Evolutionary conservation across 2,329 filamentous ascomycete species (phyloP).

Genomic region (Lomentospora prolificans): DNA sequence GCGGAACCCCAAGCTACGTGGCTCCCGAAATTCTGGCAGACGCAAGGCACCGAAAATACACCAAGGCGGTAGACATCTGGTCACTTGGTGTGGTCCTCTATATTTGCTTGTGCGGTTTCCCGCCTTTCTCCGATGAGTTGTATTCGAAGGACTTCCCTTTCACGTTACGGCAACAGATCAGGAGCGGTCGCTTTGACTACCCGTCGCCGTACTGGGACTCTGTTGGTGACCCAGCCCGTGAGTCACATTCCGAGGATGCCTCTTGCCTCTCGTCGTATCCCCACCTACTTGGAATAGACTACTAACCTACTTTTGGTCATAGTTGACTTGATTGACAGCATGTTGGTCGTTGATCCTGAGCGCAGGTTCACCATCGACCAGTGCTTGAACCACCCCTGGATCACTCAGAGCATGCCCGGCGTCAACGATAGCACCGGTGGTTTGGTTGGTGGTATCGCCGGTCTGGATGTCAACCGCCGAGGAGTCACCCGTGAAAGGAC

Average conservation of each 20-base stretch:
- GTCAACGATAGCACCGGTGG: slow-evolving; percentile 84
- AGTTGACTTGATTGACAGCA: slow-evolving; percentile 86
- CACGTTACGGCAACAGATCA: slow-evolving; percentile 81
- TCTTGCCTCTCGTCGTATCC: neutral
- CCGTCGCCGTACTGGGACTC: slow-evolving; percentile 94
- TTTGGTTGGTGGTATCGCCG: slow-evolving; percentile 74
- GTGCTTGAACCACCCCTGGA: slow-evolving; percentile 87
- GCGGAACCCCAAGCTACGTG: slow-evolving; percentile 95
- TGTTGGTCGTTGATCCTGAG: slow-evolving; percentile 82
- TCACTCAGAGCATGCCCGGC: slow-evolving; percentile 50
- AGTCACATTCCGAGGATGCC: slow-evolving; percentile 20
- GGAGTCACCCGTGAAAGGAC: slow-evolving; percentile 77
- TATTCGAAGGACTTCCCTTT: slow-evolving; percentile 72
- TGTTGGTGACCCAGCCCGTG: slow-evolving; percentile 70
- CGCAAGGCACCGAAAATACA: slow-evolving; percentile 74
- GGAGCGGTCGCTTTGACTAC: slow-evolving; percentile 81
- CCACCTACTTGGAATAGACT: neutral
- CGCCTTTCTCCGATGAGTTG: slow-evolving; percentile 92
- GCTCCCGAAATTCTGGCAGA: slow-evolving; percentile 90
- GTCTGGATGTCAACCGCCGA: slow-evolving; percentile 74
- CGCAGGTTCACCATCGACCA: slow-evolving; percentile 81
- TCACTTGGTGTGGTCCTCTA: slow-evolving; percentile 96
- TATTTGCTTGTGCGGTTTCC: slow-evolving; percentile 93
- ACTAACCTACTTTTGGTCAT: slow-evolving; percentile 10
- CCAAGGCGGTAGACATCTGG: slow-evolving; percentile 92